Conservation (phyloP, 2,329 filamentous ascomycete genomes). For the Xylariaceae sp. region DNA sequence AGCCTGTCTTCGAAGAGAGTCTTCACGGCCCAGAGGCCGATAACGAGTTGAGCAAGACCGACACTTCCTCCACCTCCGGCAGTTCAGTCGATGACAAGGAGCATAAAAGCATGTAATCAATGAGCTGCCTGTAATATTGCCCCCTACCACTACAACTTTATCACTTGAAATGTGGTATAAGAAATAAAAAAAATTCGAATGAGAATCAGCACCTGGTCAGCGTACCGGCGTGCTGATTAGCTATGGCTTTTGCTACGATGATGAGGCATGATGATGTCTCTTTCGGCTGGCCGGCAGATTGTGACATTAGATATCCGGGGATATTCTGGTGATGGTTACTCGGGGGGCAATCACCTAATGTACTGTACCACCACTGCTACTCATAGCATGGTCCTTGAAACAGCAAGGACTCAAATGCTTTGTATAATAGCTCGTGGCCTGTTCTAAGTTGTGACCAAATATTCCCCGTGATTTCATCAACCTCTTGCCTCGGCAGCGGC, state of each 20-base stretch:
- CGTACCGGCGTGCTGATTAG: neutral
- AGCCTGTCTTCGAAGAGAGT: conserved; percentile 88
- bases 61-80: conserved; percentile 55
- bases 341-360: too few species aligned
- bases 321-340: too few species aligned
- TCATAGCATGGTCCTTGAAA: too few species aligned
- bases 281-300: conserved; percentile 9
- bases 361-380: too few species aligned
- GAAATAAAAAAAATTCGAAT: neutral
- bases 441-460: too few species aligned
- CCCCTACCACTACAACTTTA: too few species aligned
- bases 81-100: conserved; percentile 52
- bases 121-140: neutral
- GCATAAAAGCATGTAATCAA: conserved; percentile 18
- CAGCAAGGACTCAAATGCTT: too few species aligned
- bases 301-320: too few species aligned
- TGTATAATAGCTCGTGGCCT: too few species aligned
- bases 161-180: conserved; percentile 3
- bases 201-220: neutral
- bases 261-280: conserved; percentile 10
- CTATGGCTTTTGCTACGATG: neutral
- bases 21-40: conserved; percentile 61
- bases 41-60: conserved; percentile 53
- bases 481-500: too few species aligned
- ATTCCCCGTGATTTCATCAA: too few species aligned